Evolutionary conservation across 1,139 yeast genomes (phyloP).

Genomic region (Debaryomyces coudertii): DNA sequence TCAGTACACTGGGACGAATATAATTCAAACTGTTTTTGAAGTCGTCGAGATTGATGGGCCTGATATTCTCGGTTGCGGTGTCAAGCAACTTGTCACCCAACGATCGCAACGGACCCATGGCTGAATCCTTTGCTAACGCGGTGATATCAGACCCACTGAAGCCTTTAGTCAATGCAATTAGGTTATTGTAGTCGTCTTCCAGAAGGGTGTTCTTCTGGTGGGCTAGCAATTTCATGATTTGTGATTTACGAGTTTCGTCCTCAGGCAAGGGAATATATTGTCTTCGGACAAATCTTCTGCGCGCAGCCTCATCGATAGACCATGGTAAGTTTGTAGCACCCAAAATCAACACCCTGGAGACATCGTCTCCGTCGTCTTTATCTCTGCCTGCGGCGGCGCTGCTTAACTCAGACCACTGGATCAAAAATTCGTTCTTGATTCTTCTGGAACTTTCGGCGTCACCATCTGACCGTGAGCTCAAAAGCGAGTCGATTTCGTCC

Average conservation of each 20-base stretch:
- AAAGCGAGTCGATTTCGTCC: slow-evolving; percentile 92
- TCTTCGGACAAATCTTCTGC: slow-evolving; percentile 89
- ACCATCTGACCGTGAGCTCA: slow-evolving; percentile 83
- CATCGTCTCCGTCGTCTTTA: slow-evolving; percentile 58
- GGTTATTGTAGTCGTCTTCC: slow-evolving; percentile 61
- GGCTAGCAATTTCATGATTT: slow-evolving; percentile 66
- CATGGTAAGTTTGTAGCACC: slow-evolving; percentile 98
- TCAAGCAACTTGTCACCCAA: slow-evolving; percentile 84
- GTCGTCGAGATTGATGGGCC: slow-evolving; percentile 78
- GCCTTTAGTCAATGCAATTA: slow-evolving; percentile 71
- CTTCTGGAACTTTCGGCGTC: slow-evolving; percentile 92
- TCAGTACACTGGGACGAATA: slow-evolving; percentile 89
- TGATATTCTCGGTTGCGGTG: slow-evolving; percentile 83
- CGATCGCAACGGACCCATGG: slow-evolving; percentile 95
- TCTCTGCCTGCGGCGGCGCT: slow-evolving; percentile 87
- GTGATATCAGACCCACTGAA: slow-evolving; percentile 95
- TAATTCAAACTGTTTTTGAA: slow-evolving; percentile 77
- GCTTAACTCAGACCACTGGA: slow-evolving; percentile 94
- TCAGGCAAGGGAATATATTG: slow-evolving; percentile 97
- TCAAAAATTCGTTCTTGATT: slow-evolving; percentile 89
- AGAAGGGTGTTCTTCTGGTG: slow-evolving; percentile 76
- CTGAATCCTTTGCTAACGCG: slow-evolving; percentile 95
- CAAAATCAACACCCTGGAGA: slow-evolving; percentile 74
- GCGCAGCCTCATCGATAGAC: slow-evolving; percentile 98
- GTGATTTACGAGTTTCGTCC: slow-evolving; percentile 74